These are phyloP conservation scores for Dendrostoma leiphaemia DNA, from an alignment of 2,329 filamentous ascomycete genomes.

Conservation along the genomic window DNA sequence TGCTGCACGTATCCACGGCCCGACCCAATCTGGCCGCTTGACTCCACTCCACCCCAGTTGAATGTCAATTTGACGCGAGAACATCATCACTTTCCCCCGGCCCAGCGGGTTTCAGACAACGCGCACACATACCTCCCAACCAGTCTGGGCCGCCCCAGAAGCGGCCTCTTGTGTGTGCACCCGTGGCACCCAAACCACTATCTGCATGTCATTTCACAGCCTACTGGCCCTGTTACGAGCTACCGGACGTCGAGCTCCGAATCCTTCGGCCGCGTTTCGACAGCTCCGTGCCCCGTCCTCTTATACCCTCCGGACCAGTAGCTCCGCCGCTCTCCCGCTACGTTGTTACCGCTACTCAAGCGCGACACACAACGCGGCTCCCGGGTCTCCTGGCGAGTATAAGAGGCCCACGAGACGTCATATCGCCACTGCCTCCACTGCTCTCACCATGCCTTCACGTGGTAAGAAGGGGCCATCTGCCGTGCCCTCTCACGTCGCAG, in stretches of 20 bases:
- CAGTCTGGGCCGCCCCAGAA: neutral
- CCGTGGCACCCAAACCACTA: too few species aligned
- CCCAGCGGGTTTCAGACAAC: too few species aligned
- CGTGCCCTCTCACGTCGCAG: neutral
- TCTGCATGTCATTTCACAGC: conserved; percentile 4
- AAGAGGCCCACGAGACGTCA: conserved; percentile 11
- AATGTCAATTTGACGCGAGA: too few species aligned
- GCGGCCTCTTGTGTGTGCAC: neutral
- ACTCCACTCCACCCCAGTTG: too few species aligned
- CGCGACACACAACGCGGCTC: too few species aligned
- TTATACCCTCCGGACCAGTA: neutral
- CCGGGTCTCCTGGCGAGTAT: too few species aligned
- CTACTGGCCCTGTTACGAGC: neutral
- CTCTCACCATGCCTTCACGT: conserved; percentile 12
- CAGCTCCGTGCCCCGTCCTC: neutral
- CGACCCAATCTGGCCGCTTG: too few species aligned
- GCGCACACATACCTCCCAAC: too few species aligned
- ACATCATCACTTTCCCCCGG: too few species aligned
- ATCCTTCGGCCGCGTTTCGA: neutral
- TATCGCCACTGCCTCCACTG: conserved; percentile 1
- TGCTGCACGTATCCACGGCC: too few species aligned
- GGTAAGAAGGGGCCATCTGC: conserved; percentile 2
- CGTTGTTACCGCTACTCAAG: neutral
- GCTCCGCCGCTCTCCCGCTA: neutral
- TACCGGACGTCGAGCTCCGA: conserved; percentile 5